Conservation (phyloP, 768 basidiomycete genomes). For the Serpula lacrymans region DNA sequence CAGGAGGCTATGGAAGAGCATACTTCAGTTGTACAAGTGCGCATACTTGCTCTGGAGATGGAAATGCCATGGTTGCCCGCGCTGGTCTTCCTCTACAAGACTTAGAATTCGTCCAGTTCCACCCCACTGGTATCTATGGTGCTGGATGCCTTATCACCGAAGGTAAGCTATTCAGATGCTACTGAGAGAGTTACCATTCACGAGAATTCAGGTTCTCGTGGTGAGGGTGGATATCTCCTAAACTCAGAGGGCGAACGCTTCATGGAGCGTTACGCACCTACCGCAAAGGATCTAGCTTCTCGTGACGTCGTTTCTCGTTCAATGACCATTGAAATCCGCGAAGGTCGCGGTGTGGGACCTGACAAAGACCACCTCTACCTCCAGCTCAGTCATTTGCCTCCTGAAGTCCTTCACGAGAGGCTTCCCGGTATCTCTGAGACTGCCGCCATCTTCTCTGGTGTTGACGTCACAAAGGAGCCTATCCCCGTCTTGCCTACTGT, state of each 20-base stretch:
- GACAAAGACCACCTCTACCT: constrained; percentile 97
- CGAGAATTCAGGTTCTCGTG: constrained; percentile 75
- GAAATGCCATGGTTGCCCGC: constrained; percentile 97
- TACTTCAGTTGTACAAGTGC: constrained; percentile 99
- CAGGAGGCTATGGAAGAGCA: constrained; percentile 95
- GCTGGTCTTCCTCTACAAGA: constrained; percentile 97
- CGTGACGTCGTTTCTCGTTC: constrained; percentile 99
- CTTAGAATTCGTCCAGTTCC: constrained; percentile 99
- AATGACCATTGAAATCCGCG: constrained; percentile 98
- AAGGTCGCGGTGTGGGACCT: constrained; percentile 97
- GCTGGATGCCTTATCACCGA: constrained; percentile 99
- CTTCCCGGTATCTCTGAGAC: constrained; percentile 99
- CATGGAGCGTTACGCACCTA: constrained; percentile 99
- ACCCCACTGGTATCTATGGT: constrained; percentile 99
- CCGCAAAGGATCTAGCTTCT: constrained; percentile 98
- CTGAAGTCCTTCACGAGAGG: constrained; percentile 93
- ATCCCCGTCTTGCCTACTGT: constrained; percentile 98
- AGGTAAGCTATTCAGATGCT: constrained; percentile 45
- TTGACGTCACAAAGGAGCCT: constrained; percentile 99
- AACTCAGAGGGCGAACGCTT: constrained; percentile 99
- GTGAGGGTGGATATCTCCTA: constrained; percentile 97
- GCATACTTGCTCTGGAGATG: constrained; percentile 98
- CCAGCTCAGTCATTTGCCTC: constrained; percentile 94
- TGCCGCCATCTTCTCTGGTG: constrained; percentile 97
- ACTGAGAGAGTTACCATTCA: not conserved